Evolutionary conservation across 1,139 yeast species (phyloP).

Genomic region (Magnusiomyces suaveolens): DNA sequence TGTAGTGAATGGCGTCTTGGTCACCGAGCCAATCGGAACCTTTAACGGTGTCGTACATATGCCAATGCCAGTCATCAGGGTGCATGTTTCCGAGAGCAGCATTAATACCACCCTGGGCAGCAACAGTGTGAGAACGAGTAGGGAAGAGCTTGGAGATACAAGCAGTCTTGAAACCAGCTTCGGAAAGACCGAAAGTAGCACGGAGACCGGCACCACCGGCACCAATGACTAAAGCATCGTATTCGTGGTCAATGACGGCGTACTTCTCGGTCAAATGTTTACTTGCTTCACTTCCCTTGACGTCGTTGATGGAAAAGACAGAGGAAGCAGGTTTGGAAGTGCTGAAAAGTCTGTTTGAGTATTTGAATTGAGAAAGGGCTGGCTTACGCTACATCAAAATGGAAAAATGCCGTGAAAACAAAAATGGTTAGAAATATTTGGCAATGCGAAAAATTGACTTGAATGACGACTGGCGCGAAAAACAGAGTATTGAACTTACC

Average conservation of each 20-base stretch:
- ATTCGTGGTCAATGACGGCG: slow-evolving; percentile 88
- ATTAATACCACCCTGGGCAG: slow-evolving; percentile 99
- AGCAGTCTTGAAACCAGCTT: slow-evolving; percentile 95
- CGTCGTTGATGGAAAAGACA: slow-evolving; percentile 25
- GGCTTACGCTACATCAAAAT: not conserved
- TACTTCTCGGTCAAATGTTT: slow-evolving; percentile 50
- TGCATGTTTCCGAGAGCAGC: slow-evolving; percentile 98
- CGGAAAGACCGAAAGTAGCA: slow-evolving; percentile 96
- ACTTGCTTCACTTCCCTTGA: slow-evolving; percentile 34
- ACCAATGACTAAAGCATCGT: slow-evolving; percentile 95
- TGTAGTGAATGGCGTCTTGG: slow-evolving; percentile 97
- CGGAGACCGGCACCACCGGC: slow-evolving; percentile 99
- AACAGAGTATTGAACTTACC: not conserved
- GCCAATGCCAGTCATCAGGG: slow-evolving; percentile 98
- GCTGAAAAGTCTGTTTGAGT: slow-evolving; percentile 22
- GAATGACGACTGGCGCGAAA: too few species aligned
- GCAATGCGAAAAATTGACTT: too few species aligned
- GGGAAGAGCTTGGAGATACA: slow-evolving; percentile 96
- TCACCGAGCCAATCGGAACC: slow-evolving; percentile 99
- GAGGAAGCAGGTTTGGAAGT: slow-evolving; percentile 21
- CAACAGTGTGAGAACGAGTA: slow-evolving; percentile 96
- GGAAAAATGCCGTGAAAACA: too few species aligned
- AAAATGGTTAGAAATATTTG: too few species aligned
- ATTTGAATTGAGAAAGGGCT: not conserved
- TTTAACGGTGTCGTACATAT: slow-evolving; percentile 98